Conservation (phyloP, 2,329 filamentous ascomycete species). For the Blumeria graminis region DNA sequence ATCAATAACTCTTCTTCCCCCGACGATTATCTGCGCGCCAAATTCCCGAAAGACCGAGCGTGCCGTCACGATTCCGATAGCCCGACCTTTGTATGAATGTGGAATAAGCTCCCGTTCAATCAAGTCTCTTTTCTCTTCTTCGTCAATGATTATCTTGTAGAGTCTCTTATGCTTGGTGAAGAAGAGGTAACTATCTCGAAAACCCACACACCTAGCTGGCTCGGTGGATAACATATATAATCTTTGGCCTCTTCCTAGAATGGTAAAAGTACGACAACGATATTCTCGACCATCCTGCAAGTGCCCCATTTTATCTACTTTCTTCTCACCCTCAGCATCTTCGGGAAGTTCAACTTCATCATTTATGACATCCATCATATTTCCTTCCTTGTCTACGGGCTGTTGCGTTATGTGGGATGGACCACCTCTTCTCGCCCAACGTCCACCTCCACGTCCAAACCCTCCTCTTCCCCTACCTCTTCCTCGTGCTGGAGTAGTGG, state of each 20-base stretch:
- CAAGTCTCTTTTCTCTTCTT: slow-evolving; percentile 90
- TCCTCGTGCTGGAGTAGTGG: slow-evolving; percentile 19
- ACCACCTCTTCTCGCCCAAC: slow-evolving; percentile 43
- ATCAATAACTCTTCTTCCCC: slow-evolving; percentile 62
- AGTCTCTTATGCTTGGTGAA: slow-evolving; percentile 94
- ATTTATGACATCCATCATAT: slow-evolving; percentile 67
- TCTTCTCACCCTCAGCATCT: slow-evolving; percentile 70
- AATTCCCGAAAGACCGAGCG: slow-evolving; percentile 95
- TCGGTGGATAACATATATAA: slow-evolving; percentile 98
- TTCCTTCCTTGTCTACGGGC: slow-evolving; percentile 81
- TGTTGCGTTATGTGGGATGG: slow-evolving; percentile 59
- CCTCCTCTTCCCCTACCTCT: slow-evolving; percentile 41
- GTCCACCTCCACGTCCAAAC: slow-evolving; percentile 27
- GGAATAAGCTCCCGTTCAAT: slow-evolving; percentile 91
- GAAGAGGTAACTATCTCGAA: slow-evolving; percentile 94
- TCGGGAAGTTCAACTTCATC: slow-evolving; percentile 81
- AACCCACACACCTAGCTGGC: slow-evolving; percentile 85
- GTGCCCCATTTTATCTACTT: slow-evolving; percentile 75
- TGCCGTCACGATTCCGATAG: slow-evolving; percentile 89
- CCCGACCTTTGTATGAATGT: slow-evolving; percentile 93
- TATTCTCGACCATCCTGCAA: slow-evolving; percentile 73
- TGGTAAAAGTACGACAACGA: slow-evolving; percentile 82
- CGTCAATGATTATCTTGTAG: slow-evolving; percentile 94
- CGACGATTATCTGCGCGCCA: slow-evolving; percentile 79
- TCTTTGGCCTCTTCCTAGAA: slow-evolving; percentile 57